Evolutionary conservation across 2,329 filamentous ascomycete genomes (phyloP), one percentile per base, ranked within the genome.

Genomic region (Xylariomycetidae sp.): DNA sequence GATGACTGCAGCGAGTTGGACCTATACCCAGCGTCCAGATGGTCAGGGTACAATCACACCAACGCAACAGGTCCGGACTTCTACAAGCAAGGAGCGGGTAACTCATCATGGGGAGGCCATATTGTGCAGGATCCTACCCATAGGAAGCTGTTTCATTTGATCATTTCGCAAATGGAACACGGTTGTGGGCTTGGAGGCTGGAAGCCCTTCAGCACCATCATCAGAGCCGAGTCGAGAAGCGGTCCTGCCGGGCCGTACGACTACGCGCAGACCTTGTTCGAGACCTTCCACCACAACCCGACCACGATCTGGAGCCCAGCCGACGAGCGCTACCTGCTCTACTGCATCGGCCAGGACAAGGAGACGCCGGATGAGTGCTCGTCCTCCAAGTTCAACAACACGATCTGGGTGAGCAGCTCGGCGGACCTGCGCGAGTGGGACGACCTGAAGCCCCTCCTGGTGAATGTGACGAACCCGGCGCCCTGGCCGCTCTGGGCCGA

Each of bases 21-120:
- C 34, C 53, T 71, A 3, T 53, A 50, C 1, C 65, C 66, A 0
- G 64, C 60, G 0, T 57, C 52, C 4, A 48, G 57, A 22, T 48
- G 53, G 26, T 59, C 56, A 0, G 68, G 67, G 1, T 71, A 71
- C 43, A 70, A 72, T 39, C 52, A 63, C 34, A 70, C 67, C 10
- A 49, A 55, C 29, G 42, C 45, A 6, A 52, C 50, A 4, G 31
- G 41, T 5, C 44, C 49, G 1, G 47, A 50, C 29, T 48, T 45
- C 33, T 54, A 54, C 27, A 45, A 41, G 36, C 31, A 38, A 19
- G 42, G 45, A 8, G 50, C 46, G 2, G 47, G 50, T 4, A 66
- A 63, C 29, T 67, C 67, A 0, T 70, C 66, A 0, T 71, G 67
- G 68, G 64, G 67, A 10, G 64, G 62, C 1, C 58, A 59, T 10